Conservation (phyloP, 164 flowering plant species). For the Vitis labrusca region DNA sequence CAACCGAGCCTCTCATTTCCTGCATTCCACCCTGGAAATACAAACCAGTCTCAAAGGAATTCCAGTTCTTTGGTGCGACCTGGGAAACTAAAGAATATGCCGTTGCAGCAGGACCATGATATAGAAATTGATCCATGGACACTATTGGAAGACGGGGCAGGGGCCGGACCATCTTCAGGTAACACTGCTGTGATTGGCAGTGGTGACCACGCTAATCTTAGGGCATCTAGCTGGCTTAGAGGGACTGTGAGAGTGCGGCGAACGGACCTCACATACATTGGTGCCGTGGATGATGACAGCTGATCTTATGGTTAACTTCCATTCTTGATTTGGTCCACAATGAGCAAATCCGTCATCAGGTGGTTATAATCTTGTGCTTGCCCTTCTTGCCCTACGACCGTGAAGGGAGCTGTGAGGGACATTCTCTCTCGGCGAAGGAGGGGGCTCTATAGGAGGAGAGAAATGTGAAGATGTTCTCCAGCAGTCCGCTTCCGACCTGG, state of each 20-base stretch:
- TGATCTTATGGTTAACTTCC: constrained; percentile 31
- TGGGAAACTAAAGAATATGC: constrained; percentile 50
- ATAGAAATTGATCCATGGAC: constrained; percentile 90
- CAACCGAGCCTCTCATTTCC: constrained; percentile 39
- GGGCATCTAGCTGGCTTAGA: constrained; percentile 83
- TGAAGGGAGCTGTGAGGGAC: constrained; percentile 22
- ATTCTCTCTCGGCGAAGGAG: constrained; percentile 10
- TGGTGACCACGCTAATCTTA: constrained; percentile 60
- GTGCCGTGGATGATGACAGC: constrained; percentile 89
- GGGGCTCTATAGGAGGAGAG: not conserved
- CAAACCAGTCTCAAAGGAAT: constrained; percentile 37
- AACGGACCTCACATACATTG: constrained; percentile 85
- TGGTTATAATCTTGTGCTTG: not conserved
- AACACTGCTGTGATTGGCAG: constrained; percentile 45
- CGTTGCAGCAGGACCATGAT: constrained; percentile 51
- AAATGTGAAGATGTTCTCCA: not conserved
- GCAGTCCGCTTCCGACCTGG: not conserved
- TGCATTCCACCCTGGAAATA: constrained; percentile 14
- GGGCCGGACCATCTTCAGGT: constrained; percentile 55
- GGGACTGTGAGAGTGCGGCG: constrained; percentile 92
- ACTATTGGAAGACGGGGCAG: constrained; percentile 89
- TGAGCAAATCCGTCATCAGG: constrained; percentile 23
- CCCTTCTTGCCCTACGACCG: constrained; percentile 7
- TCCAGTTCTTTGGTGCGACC: constrained; percentile 30
- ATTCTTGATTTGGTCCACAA: constrained; percentile 21